phyloP scores from a whole-genome alignment of 2,329 filamentous ascomycete species.

The Thermothelomyces thermophilus region DNA sequence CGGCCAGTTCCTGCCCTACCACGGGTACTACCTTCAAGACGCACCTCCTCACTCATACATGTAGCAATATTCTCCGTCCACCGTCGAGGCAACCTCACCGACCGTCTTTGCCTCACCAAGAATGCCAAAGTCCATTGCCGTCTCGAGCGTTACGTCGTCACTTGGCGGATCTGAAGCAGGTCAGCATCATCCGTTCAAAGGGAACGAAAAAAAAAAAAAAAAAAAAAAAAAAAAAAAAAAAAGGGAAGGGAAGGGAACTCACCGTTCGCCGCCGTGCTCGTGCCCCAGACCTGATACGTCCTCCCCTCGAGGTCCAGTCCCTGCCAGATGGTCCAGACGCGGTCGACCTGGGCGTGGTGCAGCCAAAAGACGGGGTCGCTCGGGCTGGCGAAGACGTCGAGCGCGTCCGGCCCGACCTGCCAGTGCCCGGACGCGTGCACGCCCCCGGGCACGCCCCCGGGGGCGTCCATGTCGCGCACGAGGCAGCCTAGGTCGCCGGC shows the following conservation, averaged over 20 bases:
- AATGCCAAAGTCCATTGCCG: slow-evolving; percentile 14
- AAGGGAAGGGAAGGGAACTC: no score
- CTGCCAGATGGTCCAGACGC: slow-evolving; percentile 22
- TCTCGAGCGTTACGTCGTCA: slow-evolving; percentile 15
- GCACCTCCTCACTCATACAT: slow-evolving; percentile 21
- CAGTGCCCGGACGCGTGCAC: slow-evolving; percentile 17
- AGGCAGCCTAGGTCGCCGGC: slow-evolving; percentile 2
- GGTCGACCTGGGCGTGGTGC: slow-evolving; percentile 21
- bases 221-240: no score
- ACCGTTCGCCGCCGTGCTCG: slow-evolving; percentile 17
- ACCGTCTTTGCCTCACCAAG: slow-evolving; percentile 19
- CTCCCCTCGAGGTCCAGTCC: slow-evolving; percentile 5
- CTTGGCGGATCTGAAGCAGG: slow-evolving; percentile 14
- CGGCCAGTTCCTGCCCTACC: slow-evolving; percentile 2
- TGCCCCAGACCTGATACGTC: slow-evolving; percentile 14
- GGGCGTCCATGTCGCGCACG: slow-evolving; percentile 6
- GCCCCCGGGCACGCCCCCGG: neutral
- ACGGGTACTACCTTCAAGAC: slow-evolving; percentile 1
- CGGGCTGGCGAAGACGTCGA: slow-evolving; percentile 18
- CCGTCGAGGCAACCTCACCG: slow-evolving; percentile 24
- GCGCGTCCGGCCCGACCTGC: slow-evolving; percentile 11
- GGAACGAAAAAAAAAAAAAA: no score
- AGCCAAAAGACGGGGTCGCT: slow-evolving; percentile 19
- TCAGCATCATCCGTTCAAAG: neutral
- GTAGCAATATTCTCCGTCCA: slow-evolving; percentile 29